These are phyloP conservation scores for Tritrichomonas foetus DNA, from an alignment of 208 protist species.

Conservation along the genomic window DNA sequence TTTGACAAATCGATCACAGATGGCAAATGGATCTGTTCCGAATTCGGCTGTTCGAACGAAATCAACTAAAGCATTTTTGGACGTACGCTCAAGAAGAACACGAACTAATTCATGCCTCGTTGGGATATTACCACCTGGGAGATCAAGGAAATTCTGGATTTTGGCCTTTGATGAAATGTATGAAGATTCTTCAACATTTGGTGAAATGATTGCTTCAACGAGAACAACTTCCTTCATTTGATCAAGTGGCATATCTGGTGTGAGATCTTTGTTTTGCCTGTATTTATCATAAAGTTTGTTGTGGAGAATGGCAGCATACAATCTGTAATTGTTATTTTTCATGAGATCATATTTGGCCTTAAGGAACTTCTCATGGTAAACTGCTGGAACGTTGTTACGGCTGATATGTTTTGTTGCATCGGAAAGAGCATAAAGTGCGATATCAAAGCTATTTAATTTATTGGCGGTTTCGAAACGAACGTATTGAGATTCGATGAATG, in stretches of 20 bases:
- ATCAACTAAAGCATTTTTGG: neutral
- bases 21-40: neutral
- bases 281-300: neutral
- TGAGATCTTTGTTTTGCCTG: neutral
- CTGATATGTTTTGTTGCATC: neutral
- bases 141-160: neutral
- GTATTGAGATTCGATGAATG: neutral
- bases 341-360: neutral
- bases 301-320: neutral
- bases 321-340: neutral
- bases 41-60: neutral
- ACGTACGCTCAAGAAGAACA: neutral
- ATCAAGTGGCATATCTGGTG: neutral
- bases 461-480: neutral
- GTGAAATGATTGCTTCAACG: neutral
- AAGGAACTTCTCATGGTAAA: neutral
- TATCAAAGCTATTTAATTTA: neutral
- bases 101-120: neutral
- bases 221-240: neutral
- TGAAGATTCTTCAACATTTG: neutral
- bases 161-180: neutral
- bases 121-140: neutral
- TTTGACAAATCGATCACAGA: neutral
- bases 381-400: neutral
- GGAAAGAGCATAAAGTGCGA: neutral